Evolutionary conservation across 441 rosid genomes (phyloP), one percentile per base, ranked within the genome.

Genomic region (Adansonia gregorii): DNA sequence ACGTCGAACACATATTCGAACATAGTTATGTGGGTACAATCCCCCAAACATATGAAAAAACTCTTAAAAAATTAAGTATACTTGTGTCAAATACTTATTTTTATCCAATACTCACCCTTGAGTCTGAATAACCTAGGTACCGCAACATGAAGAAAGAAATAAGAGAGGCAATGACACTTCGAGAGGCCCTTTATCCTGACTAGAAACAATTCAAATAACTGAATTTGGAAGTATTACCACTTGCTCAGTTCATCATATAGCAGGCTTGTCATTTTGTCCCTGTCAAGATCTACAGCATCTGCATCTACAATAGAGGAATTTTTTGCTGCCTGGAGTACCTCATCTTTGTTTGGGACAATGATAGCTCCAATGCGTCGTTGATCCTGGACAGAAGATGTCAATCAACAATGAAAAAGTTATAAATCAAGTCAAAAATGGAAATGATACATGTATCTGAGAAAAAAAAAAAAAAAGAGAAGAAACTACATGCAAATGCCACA

Each of bases 361-460:
- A 94, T 86, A 64, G 99, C 98, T 83, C 93, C 98, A 66, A 90
- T 83, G 39, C 99, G 98, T 41, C 99, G 94, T 84, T 90, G 93
- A 83, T 96, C 98, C 99, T 96, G 83, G 59, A 72, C 4, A 17
- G 22, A 78, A 63, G 31, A 63, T 63, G 17, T 9, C 24, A 63
- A 68, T 35, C 9, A 31, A 46, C 41, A 54, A 51, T 12, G 46
- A 51, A 1, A 31, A 51, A 51, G 20, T 51, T 27, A 31, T 15
- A 49, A 35, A 31, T 43, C 3, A 4, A 49, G 56, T 20, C 55
- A 56, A 41, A 76, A 20, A 8, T 45, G 49, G 43, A 78, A 35
- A 60, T 31, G 52, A 20, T 46, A 48, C 15, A 59, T 24, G 59
- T 69, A 67, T 8, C 4, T 55, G 39, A 31, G 1, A 4, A 31